phyloP scores from a whole-genome alignment of 108 stramenopile genomes.

The Pseudonitzschia multiseries region DNA sequence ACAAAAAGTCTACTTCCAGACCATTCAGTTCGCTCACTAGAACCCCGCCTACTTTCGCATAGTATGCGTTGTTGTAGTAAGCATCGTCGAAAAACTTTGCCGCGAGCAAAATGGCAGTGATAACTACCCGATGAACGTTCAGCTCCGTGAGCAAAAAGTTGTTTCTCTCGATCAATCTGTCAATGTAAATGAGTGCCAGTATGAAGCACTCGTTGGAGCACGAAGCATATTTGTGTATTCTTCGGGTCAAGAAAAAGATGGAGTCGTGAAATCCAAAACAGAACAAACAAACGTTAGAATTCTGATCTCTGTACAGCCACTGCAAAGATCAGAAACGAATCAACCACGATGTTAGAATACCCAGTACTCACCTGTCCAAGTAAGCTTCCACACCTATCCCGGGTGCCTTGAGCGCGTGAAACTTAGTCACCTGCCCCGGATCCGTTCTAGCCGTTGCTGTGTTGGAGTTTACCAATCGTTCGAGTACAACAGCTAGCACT shows the following conservation, averaged over 20 bases:
- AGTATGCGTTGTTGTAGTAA: constrained; percentile 99
- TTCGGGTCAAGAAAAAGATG: constrained; percentile 15
- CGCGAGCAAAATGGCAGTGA: constrained; percentile 93
- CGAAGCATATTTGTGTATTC: constrained; percentile 94
- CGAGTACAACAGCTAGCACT: constrained; percentile 83
- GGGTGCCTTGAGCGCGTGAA: constrained; percentile 94
- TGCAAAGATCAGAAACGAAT: not conserved
- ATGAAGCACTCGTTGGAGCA: constrained; percentile 98
- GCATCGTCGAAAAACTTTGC: constrained; percentile 99
- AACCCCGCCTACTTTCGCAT: constrained; percentile 93
- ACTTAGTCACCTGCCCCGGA: constrained; percentile 88
- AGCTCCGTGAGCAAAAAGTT: constrained; percentile 91
- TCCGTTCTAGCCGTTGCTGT: constrained; percentile 51
- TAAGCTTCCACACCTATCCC: constrained; percentile 89
- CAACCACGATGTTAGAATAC: not conserved
- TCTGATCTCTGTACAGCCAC: not conserved
- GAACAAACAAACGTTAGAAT: not conserved
- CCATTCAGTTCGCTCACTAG: constrained; percentile 89
- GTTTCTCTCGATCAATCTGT: constrained; percentile 93
- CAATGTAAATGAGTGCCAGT: constrained; percentile 97
- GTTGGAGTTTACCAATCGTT: constrained; percentile 76
- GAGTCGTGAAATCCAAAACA: not conserved
- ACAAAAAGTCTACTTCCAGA: constrained; percentile 94
- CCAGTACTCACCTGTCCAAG: constrained; percentile 83
- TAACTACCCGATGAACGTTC: constrained; percentile 96